Conservation (phyloP, 2,329 filamentous ascomycete genomes). For the Penicillium sp. region DNA sequence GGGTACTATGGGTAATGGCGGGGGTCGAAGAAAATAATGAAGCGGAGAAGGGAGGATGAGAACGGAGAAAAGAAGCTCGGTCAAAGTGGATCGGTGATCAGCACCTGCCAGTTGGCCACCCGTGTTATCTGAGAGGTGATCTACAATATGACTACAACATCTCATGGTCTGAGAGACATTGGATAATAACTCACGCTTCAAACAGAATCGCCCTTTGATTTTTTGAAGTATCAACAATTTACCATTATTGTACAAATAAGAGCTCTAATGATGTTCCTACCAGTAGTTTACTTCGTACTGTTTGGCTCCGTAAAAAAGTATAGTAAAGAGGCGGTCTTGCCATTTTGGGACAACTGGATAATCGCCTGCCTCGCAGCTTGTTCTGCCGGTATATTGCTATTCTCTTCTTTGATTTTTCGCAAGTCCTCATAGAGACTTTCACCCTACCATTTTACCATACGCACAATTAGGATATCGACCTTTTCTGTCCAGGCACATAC, state of each 20-base stretch:
- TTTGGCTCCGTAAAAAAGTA: no score
- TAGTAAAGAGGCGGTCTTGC: constrained; percentile 2
- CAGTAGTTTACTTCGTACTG: background rate
- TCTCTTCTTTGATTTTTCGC: no score
- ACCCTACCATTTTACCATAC: background rate
- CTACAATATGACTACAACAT: background rate
- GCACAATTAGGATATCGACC: background rate
- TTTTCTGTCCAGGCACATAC: background rate
- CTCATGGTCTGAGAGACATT: background rate
- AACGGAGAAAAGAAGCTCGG: constrained; percentile 26
- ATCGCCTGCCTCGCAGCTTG: background rate
- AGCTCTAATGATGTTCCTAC: background rate
- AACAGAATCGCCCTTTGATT: background rate
- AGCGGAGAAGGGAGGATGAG: constrained; percentile 2
- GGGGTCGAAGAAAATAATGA: background rate
- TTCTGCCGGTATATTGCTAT: background rate
- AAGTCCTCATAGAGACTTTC: no score
- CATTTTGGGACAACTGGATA: background rate
- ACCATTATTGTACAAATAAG: background rate
- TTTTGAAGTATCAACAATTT: background rate
- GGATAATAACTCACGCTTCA: background rate
- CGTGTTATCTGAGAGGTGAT: background rate
- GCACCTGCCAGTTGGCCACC: constrained; percentile 3
- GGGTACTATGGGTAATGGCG: background rate
- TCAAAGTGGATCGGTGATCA: constrained; percentile 18